These are phyloP conservation scores for Ogataea hybrid DNA, from an alignment of 1,139 yeast species.

Conservation along the genomic window DNA sequence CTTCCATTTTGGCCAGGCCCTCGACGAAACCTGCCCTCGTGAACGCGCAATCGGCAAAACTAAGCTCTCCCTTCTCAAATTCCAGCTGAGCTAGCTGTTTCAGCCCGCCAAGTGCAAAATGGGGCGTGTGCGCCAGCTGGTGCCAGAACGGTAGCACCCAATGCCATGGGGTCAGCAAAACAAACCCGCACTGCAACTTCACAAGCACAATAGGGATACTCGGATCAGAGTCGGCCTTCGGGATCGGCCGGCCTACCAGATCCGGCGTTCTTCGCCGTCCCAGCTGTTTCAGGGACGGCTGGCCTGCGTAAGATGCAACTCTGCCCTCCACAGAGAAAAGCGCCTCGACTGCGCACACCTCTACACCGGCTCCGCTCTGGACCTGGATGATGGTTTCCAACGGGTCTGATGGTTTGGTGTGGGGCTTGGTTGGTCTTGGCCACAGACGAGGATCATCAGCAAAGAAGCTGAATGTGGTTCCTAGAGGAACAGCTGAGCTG, in stretches of 20 bases:
- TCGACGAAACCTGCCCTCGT: constrained; percentile 54
- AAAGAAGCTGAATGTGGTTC: constrained; percentile 53
- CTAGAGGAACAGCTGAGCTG: constrained; percentile 48
- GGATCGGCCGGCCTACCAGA: constrained; percentile 35
- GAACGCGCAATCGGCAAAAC: constrained; percentile 75
- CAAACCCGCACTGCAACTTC: constrained; percentile 44
- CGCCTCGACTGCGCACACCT: constrained; percentile 31
- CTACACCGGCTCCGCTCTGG: constrained; percentile 26
- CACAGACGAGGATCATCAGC: constrained; percentile 74
- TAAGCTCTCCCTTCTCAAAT: constrained; percentile 54
- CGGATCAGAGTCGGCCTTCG: constrained; percentile 36
- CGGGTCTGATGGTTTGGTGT: constrained; percentile 10
- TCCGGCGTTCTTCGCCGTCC: constrained; percentile 35
- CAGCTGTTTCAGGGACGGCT: constrained; percentile 57
- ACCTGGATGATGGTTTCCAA: constrained; percentile 26
- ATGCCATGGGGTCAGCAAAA: constrained; percentile 80
- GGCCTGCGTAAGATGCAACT: constrained; percentile 52
- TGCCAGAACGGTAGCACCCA: constrained; percentile 89
- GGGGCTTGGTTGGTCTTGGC: constrained; percentile 39
- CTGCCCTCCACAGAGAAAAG: constrained; percentile 49
- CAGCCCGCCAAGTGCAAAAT: constrained; percentile 69
- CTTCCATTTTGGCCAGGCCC: constrained; percentile 42
- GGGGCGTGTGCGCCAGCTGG: constrained; percentile 55
- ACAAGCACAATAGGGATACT: constrained; percentile 62
- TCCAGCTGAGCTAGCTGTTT: constrained; percentile 71